Conservation (phyloP, 2,329 filamentous ascomycete genomes). For the Cercospora sp. region DNA sequence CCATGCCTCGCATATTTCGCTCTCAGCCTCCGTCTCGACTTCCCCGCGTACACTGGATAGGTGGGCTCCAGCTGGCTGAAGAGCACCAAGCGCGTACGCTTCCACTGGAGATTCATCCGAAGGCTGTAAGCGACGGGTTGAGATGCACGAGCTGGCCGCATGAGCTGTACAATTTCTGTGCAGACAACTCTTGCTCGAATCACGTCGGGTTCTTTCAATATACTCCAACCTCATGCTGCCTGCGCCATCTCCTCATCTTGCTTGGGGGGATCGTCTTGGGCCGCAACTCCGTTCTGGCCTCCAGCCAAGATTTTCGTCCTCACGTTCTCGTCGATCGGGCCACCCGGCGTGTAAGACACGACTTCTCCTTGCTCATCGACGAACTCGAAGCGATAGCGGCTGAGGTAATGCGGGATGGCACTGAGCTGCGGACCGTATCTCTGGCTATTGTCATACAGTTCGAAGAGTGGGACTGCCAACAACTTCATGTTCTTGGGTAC, state of each 20-base stretch:
- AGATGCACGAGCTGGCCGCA: not conserved
- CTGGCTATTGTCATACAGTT: slow-evolving; percentile 95
- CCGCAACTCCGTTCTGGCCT: slow-evolving; percentile 27
- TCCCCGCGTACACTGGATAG: not conserved
- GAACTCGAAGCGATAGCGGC: slow-evolving; percentile 96
- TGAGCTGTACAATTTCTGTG: not conserved
- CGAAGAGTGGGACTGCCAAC: slow-evolving; percentile 91
- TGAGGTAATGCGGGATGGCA: slow-evolving; percentile 91
- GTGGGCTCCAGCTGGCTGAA: not conserved
- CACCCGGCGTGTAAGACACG: slow-evolving; percentile 49
- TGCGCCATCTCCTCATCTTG: slow-evolving; percentile 21
- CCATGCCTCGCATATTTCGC: not conserved
- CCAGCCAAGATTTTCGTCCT: slow-evolving; percentile 37
- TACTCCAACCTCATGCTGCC: slow-evolving; percentile 8
- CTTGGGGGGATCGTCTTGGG: not conserved
- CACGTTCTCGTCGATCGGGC: slow-evolving; percentile 34
- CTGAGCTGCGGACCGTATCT: slow-evolving; percentile 94
- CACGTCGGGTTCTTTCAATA: not conserved
- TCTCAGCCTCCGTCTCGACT: not conserved
- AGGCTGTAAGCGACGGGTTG: not conserved
- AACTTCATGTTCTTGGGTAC: slow-evolving; percentile 99
- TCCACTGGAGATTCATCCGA: not conserved
- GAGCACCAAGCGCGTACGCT: not conserved
- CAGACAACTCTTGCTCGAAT: not conserved
- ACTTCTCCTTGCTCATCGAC: slow-evolving; percentile 90